Evolutionary conservation across 371 early-diverging fungal genomes (phyloP), one percentile per base, ranked within the genome.

Genomic region (Mucor plumbeus): DNA sequence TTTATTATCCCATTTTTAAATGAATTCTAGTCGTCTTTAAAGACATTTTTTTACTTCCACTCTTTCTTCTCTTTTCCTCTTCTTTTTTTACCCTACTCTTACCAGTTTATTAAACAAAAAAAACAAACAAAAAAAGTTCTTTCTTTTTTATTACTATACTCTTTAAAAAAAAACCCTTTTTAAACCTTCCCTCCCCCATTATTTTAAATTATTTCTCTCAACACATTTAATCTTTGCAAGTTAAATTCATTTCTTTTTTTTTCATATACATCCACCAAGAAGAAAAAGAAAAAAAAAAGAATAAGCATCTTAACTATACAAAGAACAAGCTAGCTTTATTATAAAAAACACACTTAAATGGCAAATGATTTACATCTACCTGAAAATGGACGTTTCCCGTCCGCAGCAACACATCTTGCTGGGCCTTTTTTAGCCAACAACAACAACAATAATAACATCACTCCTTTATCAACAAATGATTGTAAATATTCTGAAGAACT

Each of bases 401-500:
- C 60, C 60, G 61, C 56, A 61, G 56, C 61, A 61, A 35, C 36
- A 17, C 26, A 50, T 19, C 7, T 33, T 61, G 47, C 47, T 61
- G 47, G 41, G 35, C 61, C 26, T 19, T 34, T 47, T 50, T 39
- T 26, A n/a, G 35, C 26, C 38, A n/a, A 0, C 64, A 40, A 3
- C 19, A 14, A 26, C 40, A 63, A 10, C 55, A 63, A 35, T 41
- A 35, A 19, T 54, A 56, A 40, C 15, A 7, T 21, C 11, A 62
- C 48, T 0, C 50, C 31, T 17, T 36, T 43, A 61, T 33, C 35
- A 7, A 50, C 50, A 21, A 61, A 39, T 36, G 59, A 36, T 40
- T 54, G 54, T 60, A 66, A 50, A 66, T 63, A 63, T 55, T 43
- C 35, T 50, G 65, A 65, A 67, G 74, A 73, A 31, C 73, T 35